A percentile compares a stretch with the other conserved stretches of the same genome.
Evolutionary conservation across 768 basidiomycete genomes (phyloP).

Genomic region (Boletus sp.): DNA sequence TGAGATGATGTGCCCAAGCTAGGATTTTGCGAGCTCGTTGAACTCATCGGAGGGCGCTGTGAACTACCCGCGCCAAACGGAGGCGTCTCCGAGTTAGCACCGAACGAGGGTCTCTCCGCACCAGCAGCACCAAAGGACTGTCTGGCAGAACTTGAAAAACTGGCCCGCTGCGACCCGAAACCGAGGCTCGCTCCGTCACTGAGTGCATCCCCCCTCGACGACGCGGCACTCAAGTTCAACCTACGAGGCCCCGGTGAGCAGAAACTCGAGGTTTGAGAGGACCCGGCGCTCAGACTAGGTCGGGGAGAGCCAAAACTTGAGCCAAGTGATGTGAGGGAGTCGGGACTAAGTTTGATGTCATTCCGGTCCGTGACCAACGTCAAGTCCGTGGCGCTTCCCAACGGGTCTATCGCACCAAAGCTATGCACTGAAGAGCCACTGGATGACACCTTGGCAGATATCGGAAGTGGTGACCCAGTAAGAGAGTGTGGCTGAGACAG

Average conservation of each 20-base stretch:
- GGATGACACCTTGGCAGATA: conserved; percentile 23
- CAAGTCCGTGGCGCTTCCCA: conserved; percentile 17
- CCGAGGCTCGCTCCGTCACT: conserved; percentile 16
- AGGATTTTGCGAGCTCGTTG: conserved; percentile 5
- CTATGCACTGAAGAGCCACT: conserved; percentile 20
- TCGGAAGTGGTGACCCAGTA: conserved; percentile 25
- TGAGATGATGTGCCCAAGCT: conserved; percentile 12
- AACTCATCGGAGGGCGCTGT: conserved; percentile 8
- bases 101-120: conserved; percentile 19
- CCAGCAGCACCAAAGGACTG: conserved; percentile 16
- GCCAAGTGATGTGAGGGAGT: conserved; percentile 25
- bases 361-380: conserved; percentile 25
- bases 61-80: conserved; percentile 9
- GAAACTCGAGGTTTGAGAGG: conserved; percentile 29
- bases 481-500: conserved; percentile 29
- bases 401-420: conserved; percentile 9
- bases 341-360: conserved; percentile 23
- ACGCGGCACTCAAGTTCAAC: conserved; percentile 16
- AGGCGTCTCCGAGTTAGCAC: conserved; percentile 10
- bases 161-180: conserved; percentile 22
- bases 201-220: conserved; percentile 20
- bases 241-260: conserved; percentile 24
- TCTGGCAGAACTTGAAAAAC: conserved; percentile 16
- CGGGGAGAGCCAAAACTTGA: conserved; percentile 25
- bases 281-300: conserved; percentile 27